These are phyloP conservation scores for Oidiodendron maius DNA, from an alignment of 495 filamentous ascomycete genomes.

Conservation along the genomic window DNA sequence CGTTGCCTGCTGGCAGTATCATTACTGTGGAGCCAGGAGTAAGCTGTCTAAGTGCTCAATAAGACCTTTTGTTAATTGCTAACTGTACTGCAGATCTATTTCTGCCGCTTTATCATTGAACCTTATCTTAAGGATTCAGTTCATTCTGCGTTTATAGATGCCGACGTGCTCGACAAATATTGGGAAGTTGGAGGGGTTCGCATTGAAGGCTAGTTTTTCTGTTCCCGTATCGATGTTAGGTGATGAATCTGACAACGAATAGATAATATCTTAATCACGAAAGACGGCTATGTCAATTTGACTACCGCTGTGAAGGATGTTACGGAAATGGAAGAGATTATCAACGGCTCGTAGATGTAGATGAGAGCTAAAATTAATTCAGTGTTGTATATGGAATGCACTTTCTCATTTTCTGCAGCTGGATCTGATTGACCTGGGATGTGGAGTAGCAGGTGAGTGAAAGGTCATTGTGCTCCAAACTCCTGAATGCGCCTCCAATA, in stretches of 20 bases:
- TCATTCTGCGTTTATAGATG: conserved; percentile 67
- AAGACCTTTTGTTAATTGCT: conserved; percentile 1
- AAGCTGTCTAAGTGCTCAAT: conserved; percentile 26
- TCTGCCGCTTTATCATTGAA: conserved; percentile 87
- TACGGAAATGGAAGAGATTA: conserved; percentile 61
- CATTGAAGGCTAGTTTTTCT: conserved; percentile 28
- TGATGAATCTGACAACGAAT: background rate
- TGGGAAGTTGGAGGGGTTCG: conserved; percentile 88
- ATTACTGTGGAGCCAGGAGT: conserved; percentile 85
- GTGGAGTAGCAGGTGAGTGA: too few relatives aligned
- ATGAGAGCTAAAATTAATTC: too few relatives aligned
- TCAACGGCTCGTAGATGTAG: conserved; percentile 25
- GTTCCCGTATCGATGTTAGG: background rate
- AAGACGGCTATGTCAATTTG: conserved; percentile 71
- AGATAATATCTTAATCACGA: conserved; percentile 74
- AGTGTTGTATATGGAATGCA: too few relatives aligned
- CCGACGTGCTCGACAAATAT: conserved; percentile 67
- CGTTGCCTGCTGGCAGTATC: conserved; percentile 67
- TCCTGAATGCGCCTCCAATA: too few relatives aligned
- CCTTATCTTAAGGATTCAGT: conserved; percentile 68
- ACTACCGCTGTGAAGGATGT: conserved; percentile 70
- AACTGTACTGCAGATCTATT: conserved; percentile 56
- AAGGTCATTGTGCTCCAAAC: too few relatives aligned
- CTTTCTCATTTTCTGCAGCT: too few relatives aligned
- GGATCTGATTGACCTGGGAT: too few relatives aligned